These are phyloP conservation scores for Nitzschia sp. DNA, from an alignment of 108 stramenopile genomes.

Conservation along the genomic window DNA sequence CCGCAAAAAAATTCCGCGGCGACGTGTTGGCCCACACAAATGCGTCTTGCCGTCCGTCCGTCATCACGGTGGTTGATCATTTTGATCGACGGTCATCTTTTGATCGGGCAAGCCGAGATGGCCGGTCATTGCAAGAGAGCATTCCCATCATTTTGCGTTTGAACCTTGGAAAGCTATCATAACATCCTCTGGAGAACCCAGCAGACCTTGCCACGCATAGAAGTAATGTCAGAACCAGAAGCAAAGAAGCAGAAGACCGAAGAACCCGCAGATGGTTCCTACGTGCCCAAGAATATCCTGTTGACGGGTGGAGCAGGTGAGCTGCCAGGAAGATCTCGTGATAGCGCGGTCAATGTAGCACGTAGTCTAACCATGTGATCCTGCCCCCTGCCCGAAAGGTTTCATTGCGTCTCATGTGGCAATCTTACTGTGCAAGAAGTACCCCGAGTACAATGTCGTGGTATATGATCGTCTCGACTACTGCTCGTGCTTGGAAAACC, in stretches of 20 bases:
- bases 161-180: too few relatives aligned
- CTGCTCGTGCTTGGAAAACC: constrained; percentile 96
- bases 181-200: too few relatives aligned
- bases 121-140: too few relatives aligned
- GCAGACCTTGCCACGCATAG: too few relatives aligned
- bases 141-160: too few relatives aligned
- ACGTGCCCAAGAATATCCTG: constrained; percentile 92
- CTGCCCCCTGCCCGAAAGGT: constrained; percentile 35
- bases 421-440: constrained; percentile 94
- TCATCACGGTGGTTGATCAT: too few relatives aligned
- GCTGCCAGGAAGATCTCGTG: constrained; percentile 19
- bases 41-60: too few relatives aligned
- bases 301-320: constrained; percentile 96
- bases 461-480: constrained; percentile 97
- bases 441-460: constrained; percentile 95
- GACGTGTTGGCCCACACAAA: too few relatives aligned
- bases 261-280: constrained; percentile 30
- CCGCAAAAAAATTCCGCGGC: too few relatives aligned
- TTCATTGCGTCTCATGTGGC: constrained; percentile 96
- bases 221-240: constrained; percentile 11
- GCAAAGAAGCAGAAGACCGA: constrained; percentile 23
- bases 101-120: too few relatives aligned
- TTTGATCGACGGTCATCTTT: too few relatives aligned
- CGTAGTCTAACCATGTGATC: not conserved
- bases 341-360: not conserved